Evolutionary conservation across 148 eudicot species (phyloP), one percentile per base, ranked within the genome.

Genomic region (Talinum fruticosum): DNA sequence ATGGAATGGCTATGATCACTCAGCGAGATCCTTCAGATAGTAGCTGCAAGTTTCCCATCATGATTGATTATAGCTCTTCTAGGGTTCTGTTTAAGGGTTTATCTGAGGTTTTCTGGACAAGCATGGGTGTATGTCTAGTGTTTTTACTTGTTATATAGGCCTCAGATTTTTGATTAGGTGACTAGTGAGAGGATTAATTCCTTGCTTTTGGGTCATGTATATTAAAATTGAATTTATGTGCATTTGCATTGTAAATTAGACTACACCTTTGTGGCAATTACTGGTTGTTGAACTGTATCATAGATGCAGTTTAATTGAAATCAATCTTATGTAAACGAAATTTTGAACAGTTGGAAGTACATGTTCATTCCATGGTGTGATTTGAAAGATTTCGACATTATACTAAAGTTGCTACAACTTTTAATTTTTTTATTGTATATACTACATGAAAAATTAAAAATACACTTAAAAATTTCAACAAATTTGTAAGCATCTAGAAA

Each of bases 11-110:
- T 26, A 79, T 75, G 68, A 66, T 87, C 80, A 89, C 90, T 3
- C 84, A 87, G 3, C 86, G 78, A 49, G 97, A 96, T 81, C 98
- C 98, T 18, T 96, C 99, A 0, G 88, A 85, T 12, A 83, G 77
- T 8, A 44, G 29, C 73, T 95, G 97, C 62, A 80, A 78, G 65
- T 95, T 95, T 38, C 94, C 94, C 0, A 78, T 95, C 75, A 93
- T 91, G 99, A 87, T 95, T 82, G 97, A 90, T 37, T 83, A 81
- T 32, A 86, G 92, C 12, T 66, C 87, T 72, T 84, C 89, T 4
- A 54, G 69, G 77, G 65, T 80, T 75, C 49, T 86, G 49, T 81
- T 79, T 29, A 83, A 73, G 81, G 85, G 80, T 1, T 4, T 86
- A 5, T 35, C 82, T 67, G 83, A 82, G 37, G 82, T 85, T 72